Evolutionary conservation across 1,139 yeast genomes (phyloP), one percentile per base, ranked within the genome.

Genomic region (Saccharomyces hybrid): DNA sequence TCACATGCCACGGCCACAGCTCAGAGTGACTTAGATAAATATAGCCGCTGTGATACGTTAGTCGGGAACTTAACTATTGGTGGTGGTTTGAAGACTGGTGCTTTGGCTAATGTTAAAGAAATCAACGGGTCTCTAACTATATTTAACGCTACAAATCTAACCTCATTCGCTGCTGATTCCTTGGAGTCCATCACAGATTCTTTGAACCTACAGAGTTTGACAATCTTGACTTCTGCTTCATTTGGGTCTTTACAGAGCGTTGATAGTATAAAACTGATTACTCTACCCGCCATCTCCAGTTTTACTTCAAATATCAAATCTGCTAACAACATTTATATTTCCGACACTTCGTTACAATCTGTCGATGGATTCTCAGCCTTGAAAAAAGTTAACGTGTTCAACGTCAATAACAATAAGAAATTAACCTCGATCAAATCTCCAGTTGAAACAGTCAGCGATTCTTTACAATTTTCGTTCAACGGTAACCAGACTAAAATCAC

Each of bases 401-500:
- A 90, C 78, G 82, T 93, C 68, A 91, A 90, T 89, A 93, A 93
- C 86, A 85, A 85, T 80, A 79, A 79, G 70, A 78, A 78, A 72
- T 82, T 91, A 69, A 76, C 76, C 65, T 75, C 87, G 59, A 79
- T 86, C 66, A 82, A 86, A 71, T 83, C 91, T 53, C 83, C 83
- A 63, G 82, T 93, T 73, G 74, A 82, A 72, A 75, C 84, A 60
- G 95, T 90, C 61, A 81, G 93, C 61, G 82, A 82, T 72, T 72
- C 83, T 61, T 78, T 93, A 68, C 83, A 85, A 65, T 83, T 93
- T 70, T 82, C 96, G 61, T 86, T 80, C 79, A 93, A 93, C 78
- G 88, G 96, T 68, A 84, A 83, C 60, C 75, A 81, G 59, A 86
- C 86, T 59, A 83, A 82, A 61, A 85, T 84, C 63, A 64, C 74